A percentile compares a stretch with the other conserved stretches of the same genome.
These are phyloP conservation scores for Fennellomyces sp. DNA, from an alignment of 371 early-diverging fungal species.

Conservation along the genomic window DNA sequence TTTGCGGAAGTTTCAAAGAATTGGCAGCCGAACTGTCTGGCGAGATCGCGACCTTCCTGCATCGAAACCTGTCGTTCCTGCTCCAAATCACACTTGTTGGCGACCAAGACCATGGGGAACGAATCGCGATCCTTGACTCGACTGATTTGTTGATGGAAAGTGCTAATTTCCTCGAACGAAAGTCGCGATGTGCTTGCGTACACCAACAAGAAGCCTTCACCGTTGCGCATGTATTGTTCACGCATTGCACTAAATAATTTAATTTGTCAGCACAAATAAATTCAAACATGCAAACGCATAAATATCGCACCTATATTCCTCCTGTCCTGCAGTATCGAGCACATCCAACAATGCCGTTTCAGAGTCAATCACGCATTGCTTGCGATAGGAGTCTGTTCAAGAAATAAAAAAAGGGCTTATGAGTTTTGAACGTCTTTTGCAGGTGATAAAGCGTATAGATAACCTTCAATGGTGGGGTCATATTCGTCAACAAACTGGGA, in stretches of 20 bases:
- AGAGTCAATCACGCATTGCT: conserved; percentile 84
- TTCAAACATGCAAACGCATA: background rate
- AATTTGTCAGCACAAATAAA: background rate
- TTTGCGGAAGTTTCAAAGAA: conserved; percentile 94
- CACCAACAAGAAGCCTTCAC: conserved; percentile 44
- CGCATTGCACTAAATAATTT: conserved; percentile 64
- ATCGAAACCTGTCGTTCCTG: conserved; percentile 78
- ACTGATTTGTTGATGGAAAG: conserved; percentile 77
- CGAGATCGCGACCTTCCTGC: conserved; percentile 85
- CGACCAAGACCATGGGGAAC: conserved; percentile 90
- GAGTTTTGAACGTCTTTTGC: no score
- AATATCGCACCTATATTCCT: conserved; percentile 75
- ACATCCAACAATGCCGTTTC: conserved; percentile 87
- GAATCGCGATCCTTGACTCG: conserved; percentile 82
- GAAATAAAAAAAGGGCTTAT: no score
- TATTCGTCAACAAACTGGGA: conserved; percentile 91
- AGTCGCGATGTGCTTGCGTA: conserved; percentile 78
- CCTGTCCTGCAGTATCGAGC: conserved; percentile 94
- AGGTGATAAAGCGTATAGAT: background rate
- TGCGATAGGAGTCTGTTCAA: conserved; percentile 91
- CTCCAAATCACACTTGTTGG: conserved; percentile 94
- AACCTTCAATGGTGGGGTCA: conserved; percentile 93
- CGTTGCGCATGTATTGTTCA: conserved; percentile 80
- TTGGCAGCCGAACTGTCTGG: conserved; percentile 72
- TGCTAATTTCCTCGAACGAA: conserved; percentile 81